Evolutionary conservation across 1,284 basidiomycete species (phyloP).

Genomic region (Coniferiporia weirii): DNA sequence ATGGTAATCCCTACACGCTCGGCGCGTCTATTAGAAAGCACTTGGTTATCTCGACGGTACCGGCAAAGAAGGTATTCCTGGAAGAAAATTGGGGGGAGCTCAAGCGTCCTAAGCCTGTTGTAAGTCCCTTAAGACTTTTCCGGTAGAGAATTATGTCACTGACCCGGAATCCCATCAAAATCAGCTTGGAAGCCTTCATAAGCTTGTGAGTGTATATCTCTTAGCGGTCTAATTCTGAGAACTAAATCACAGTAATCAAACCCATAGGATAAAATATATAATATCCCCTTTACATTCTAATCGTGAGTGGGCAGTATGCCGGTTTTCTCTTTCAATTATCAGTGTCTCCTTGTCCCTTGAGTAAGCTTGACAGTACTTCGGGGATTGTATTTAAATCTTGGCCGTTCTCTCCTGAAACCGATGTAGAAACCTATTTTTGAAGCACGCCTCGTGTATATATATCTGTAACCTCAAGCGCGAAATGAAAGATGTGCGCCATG

Average conservation of each 20-base stretch:
- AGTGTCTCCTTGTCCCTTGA: neutral
- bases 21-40: slow-evolving; percentile 3
- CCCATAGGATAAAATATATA: slow-evolving; percentile 2
- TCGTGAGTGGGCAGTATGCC: neutral
- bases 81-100: neutral
- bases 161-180: neutral
- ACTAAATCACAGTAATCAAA: neutral
- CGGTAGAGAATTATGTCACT: neutral
- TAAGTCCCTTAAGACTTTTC: slow-evolving; percentile 1
- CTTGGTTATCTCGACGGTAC: neutral
- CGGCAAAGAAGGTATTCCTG: slow-evolving; percentile 5
- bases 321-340: neutral
- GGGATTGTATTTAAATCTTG: no score
- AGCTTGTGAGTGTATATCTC: slow-evolving; percentile 5
- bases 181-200: slow-evolving; percentile 7
- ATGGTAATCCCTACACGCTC: neutral
- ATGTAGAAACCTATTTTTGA: no score
- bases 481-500: neutral
- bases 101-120: slow-evolving; percentile 12
- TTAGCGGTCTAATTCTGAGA: no score
- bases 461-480: no score
- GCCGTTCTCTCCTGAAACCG: no score
- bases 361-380: no score
- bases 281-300: neutral
- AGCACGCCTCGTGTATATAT: no score